Base-by-base conservation (phyloP, 768 basidiomycete genomes). In the Sarcomyxa edulis region DNA sequence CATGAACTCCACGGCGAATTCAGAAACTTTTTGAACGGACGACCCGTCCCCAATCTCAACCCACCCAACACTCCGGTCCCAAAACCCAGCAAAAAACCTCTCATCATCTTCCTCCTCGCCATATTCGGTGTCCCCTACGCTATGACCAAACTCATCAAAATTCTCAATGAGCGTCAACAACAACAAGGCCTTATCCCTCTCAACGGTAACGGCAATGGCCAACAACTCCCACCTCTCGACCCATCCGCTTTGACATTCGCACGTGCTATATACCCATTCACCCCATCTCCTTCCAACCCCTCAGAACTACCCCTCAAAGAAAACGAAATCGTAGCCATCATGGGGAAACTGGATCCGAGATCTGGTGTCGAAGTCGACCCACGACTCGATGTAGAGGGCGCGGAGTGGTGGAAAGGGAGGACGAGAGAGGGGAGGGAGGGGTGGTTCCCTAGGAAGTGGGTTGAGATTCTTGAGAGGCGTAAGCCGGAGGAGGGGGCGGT, bases 351-450 rank as follows among this genome's bases (percentile, higher is more conserved):
- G 30, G 85, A 86, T 48, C 82, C 81, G 1, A 58, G 68, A 9
- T 84, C 78, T 0, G 85, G 85, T 0, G 61, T 58, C 41, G 82
- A 82, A 42, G 80, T 84, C 4, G 79, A 86, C 46, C 78, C 81
- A 2, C 62, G 83, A 16, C 47, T 73, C 33, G 73, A 76, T 45
- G 64, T 81, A 14, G 69, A 79, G 56, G 65, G 68, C 40, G 76
- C 70, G 4, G 93, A 92, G 41, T 98, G 94, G 94, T 97, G 92
- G 93, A 83, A 80, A 58, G 94, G 94, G 1, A 72, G 94, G 32
- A 93, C 88, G 44, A 70, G 94, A 41, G 93, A 96, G 48, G 94
- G 94, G 0, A 71, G 84, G 48, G 81, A 88, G 48, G 94, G 94
- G 0, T 98, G 92, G 91, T 96, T 98, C 72, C 94, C 94, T 2